These are phyloP conservation scores for Apiospora hydei DNA, from an alignment of 2,329 filamentous ascomycete species.

Conservation along the genomic window DNA sequence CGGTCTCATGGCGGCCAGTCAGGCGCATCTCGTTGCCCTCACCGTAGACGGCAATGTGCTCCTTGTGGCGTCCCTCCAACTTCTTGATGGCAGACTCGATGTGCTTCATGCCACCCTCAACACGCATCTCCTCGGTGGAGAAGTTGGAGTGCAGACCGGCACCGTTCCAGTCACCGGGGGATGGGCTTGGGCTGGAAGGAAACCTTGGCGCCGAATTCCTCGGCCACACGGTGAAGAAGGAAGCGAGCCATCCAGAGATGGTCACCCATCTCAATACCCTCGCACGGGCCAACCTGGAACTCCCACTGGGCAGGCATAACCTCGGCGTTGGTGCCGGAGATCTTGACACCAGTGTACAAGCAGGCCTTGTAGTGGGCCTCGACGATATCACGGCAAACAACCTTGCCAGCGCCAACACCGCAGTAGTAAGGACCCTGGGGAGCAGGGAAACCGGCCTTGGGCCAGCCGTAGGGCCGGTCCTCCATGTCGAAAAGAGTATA, in stretches of 20 bases:
- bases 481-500: constrained; percentile 90
- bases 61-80: constrained; percentile 76
- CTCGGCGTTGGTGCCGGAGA: constrained; percentile 98
- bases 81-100: constrained; percentile 90
- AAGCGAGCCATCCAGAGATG: constrained; percentile 95
- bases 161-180: constrained; percentile 94
- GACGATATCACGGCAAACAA: constrained; percentile 95
- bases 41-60: constrained; percentile 93
- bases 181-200: constrained; percentile 97
- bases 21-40: constrained; percentile 95
- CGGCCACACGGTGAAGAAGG: constrained; percentile 88
- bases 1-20: constrained; percentile 94
- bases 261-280: constrained; percentile 91
- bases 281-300: constrained; percentile 93
- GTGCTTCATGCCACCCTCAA: constrained; percentile 91
- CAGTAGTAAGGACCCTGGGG: constrained; percentile 97
- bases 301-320: constrained; percentile 99
- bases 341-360: constrained; percentile 88
- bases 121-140: constrained; percentile 74
- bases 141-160: constrained; percentile 82
- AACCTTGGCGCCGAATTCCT: constrained; percentile 96
- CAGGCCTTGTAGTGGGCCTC: constrained; percentile 90
- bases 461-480: constrained; percentile 91
- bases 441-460: constrained; percentile 79
- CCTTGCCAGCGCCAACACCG: constrained; percentile 95